Evolutionary conservation across 169 alveolate species (phyloP).

Genomic region (Plasmodium sp.): DNA sequence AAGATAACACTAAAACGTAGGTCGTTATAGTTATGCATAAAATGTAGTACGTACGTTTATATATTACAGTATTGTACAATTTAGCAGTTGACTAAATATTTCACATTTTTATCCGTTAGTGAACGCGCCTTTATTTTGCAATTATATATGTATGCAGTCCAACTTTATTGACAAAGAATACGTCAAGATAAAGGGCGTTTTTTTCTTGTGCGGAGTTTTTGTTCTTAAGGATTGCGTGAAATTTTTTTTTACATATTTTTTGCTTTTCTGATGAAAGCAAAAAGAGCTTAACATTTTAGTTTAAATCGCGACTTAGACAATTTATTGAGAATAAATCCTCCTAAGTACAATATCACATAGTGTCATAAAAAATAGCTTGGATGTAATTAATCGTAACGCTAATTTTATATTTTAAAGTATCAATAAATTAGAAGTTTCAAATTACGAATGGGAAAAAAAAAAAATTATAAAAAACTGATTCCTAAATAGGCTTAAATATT

Average conservation of each 20-base stretch:
- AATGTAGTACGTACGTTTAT: neutral
- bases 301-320: neutral
- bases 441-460: neutral
- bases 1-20: neutral
- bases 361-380: neutral
- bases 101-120: neutral
- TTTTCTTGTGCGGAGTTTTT: neutral
- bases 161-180: neutral
- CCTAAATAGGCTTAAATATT: neutral
- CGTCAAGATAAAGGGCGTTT: neutral
- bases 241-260: neutral
- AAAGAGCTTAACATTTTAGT: neutral
- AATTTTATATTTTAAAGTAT: neutral
- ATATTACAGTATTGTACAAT: neutral
- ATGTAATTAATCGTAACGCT: neutral
- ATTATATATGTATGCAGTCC: neutral
- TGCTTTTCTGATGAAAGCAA: neutral
- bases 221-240: neutral
- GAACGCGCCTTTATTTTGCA: neutral
- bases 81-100: neutral
- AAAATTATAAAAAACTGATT: neutral
- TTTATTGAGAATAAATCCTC: neutral
- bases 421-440: neutral
- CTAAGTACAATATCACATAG: neutral
- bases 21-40: neutral